These are phyloP conservation scores for Avena atlantica DNA, from an alignment of 176 grass and related monocot species.

Conservation along the genomic window DNA sequence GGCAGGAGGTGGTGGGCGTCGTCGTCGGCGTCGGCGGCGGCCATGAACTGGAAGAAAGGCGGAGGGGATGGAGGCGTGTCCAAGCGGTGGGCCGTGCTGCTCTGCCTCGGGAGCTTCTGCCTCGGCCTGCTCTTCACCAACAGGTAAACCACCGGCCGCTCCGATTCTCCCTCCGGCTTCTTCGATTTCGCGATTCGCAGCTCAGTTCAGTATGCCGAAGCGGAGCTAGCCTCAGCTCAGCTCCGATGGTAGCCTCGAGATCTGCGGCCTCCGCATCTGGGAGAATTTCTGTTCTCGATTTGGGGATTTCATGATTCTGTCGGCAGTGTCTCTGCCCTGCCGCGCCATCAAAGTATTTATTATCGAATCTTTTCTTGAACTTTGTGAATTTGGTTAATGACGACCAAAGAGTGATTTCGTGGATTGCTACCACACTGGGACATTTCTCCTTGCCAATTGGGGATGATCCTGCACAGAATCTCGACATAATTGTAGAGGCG, in stretches of 20 bases:
- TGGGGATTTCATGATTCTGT: constrained; percentile 30
- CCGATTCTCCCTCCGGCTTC: not conserved
- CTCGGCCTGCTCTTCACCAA: constrained; percentile 95
- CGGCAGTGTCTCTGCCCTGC: not conserved
- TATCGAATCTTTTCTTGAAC: not conserved
- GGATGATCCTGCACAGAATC: constrained; percentile 15
- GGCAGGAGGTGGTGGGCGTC: not conserved
- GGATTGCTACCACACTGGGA: not conserved
- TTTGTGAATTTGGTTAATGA: not conserved
- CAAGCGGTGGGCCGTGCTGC: constrained; percentile 73
- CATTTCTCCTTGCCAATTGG: constrained; percentile 8
- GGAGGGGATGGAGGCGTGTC: constrained; percentile 58
- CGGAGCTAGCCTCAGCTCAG: not conserved
- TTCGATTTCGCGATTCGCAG: not conserved
- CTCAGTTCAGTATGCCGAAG: not conserved
- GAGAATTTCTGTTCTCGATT: constrained; percentile 11
- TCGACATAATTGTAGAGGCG: constrained; percentile 12
- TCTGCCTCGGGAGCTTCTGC: constrained; percentile 98
- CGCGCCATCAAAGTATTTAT: not conserved
- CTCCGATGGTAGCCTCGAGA: not conserved
- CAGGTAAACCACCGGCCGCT: constrained; percentile 54
- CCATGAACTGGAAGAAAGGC: constrained; percentile 60
- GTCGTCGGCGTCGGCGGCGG: not conserved
- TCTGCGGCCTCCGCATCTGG: constrained; percentile 32
- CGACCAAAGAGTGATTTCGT: not conserved